A percentile compares a stretch with the other conserved stretches of the same genome.
Conservation (phyloP, 306 rosid genomes). For the Corylus heterophylla region DNA sequence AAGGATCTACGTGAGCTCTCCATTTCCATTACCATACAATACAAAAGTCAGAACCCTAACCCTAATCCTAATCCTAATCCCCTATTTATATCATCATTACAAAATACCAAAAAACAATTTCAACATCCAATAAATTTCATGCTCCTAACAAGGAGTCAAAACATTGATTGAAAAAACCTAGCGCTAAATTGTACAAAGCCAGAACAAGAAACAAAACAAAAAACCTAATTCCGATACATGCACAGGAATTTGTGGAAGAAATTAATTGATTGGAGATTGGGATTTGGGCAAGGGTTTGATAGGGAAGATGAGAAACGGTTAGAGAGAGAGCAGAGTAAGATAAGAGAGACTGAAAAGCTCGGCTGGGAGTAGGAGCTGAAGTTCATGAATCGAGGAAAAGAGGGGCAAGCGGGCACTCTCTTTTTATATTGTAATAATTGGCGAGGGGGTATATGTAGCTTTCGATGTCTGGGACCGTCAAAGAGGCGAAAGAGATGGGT, state of each 20-base stretch:
- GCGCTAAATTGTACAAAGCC: conserved; percentile 27
- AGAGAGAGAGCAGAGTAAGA: background rate
- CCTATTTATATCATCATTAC: conserved; percentile 23
- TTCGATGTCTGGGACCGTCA: background rate
- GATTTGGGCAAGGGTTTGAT: conserved; percentile 1
- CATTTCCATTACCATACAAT: conserved; percentile 55
- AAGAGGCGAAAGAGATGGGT: background rate
- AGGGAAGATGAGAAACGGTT: background rate
- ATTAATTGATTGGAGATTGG: background rate
- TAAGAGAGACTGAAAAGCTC: conserved; percentile 1
- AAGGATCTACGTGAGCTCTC: conserved; percentile 81
- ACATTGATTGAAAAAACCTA: background rate
- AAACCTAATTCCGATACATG: conserved; percentile 39
- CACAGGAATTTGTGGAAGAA: background rate
- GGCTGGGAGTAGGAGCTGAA: conserved; percentile 4
- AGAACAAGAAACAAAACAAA: background rate
- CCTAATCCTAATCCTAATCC: conserved; percentile 35
- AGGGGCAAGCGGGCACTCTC: background rate
- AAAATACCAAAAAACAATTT: background rate
- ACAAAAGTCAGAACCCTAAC: conserved; percentile 49
- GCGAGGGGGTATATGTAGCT: conserved; percentile 3
- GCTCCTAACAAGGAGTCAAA: background rate
- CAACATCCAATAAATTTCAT: background rate
- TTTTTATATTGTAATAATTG: background rate
- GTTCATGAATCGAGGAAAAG: background rate